Percentiles rank a stretch among this genome's conserved stretches.
phyloP scores from a whole-genome alignment of 306 rosid species.

The Nissolia schottii region DNA sequence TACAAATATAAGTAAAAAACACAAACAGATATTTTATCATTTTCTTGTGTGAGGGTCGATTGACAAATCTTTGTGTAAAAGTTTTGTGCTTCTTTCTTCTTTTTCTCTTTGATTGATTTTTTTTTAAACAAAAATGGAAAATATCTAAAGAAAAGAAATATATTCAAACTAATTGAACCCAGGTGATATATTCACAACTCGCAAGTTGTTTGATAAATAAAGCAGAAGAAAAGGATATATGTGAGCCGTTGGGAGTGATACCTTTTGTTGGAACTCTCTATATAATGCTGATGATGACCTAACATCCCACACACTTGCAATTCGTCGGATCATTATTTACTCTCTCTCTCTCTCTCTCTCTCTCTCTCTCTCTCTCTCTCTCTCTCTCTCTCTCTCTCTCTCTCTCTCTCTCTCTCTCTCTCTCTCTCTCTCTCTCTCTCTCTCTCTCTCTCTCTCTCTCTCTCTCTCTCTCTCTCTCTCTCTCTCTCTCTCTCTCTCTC shows the following conservation, averaged over 20 bases:
- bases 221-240: not conserved
- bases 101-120: not conserved
- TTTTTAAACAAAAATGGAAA: not conserved
- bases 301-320: not conserved
- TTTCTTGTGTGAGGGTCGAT: not conserved
- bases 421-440: too few relatives aligned
- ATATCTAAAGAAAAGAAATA: not conserved
- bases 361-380: too few relatives aligned
- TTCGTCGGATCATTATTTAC: not conserved
- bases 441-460: too few relatives aligned
- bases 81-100: not conserved
- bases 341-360: too few relatives aligned
- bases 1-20: not conserved
- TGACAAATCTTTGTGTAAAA: too few relatives aligned
- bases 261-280: not conserved
- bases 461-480: too few relatives aligned
- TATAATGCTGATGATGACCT: not conserved
- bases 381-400: too few relatives aligned
- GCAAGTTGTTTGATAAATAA: not conserved
- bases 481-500: too few relatives aligned
- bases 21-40: not conserved
- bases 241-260: slow-evolving; percentile 6
- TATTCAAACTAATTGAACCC: not conserved
- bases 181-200: not conserved
- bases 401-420: too few relatives aligned